Evolutionary conservation across 2,329 filamentous ascomycete species (phyloP).

Genomic region (Diaporthe sp.): DNA sequence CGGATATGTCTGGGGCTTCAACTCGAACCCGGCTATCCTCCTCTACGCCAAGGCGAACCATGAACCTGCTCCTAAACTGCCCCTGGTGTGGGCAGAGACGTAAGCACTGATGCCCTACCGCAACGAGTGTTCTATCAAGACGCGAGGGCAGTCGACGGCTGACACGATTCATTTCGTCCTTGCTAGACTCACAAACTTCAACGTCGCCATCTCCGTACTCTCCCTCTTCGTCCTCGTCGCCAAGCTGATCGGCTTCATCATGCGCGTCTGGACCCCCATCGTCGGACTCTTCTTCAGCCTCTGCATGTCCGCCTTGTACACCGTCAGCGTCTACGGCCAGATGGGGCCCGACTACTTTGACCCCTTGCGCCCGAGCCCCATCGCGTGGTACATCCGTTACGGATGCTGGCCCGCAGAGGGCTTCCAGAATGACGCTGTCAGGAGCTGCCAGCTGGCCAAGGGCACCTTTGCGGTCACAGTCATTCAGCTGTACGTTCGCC

Average conservation of each 20-base stretch:
- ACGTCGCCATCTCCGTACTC: conserved; percentile 80
- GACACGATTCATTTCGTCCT: conserved; percentile 24
- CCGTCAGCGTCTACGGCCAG: conserved; percentile 75
- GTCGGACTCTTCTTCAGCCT: conserved; percentile 69
- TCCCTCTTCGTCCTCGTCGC: conserved; percentile 80
- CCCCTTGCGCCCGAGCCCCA: conserved; percentile 66
- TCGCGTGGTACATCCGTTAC: conserved; percentile 81
- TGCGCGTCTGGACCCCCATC: conserved; percentile 77
- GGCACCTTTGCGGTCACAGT: conserved; percentile 72
- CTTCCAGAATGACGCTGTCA: conserved; percentile 58
- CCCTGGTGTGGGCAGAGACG: conserved; percentile 79
- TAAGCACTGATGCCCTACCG: conserved; percentile 57
- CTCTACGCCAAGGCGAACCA: conserved; percentile 82
- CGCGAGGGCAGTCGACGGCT: conserved; percentile 31
- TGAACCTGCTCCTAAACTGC: conserved; percentile 67
- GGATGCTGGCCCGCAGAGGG: conserved; percentile 70
- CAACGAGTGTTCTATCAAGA: neutral
- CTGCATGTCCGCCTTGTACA: conserved; percentile 70
- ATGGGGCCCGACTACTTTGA: conserved; percentile 80
- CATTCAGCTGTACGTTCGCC: conserved; percentile 72
- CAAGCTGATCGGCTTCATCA: conserved; percentile 76
- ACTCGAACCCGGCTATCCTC: conserved; percentile 76
- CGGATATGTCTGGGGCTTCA: conserved; percentile 76
- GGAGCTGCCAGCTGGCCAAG: conserved; percentile 76
- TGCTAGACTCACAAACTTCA: conserved; percentile 76